Evolutionary conservation across 441 rosid species (phyloP), one percentile per base, ranked within the genome.

Genomic region (Gossypium schwendimanii): DNA sequence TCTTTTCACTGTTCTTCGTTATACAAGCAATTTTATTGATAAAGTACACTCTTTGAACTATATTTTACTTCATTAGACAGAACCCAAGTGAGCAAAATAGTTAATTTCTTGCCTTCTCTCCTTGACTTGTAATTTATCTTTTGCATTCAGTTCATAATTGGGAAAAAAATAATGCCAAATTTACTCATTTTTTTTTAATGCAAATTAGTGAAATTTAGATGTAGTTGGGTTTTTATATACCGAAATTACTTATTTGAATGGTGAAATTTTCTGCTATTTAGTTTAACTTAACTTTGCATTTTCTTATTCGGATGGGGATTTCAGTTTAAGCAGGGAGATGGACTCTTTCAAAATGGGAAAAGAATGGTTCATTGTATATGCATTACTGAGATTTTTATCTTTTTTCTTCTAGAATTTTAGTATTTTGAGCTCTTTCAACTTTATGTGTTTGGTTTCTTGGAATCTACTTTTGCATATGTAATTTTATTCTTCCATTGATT

Each of bases 211-310:
- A 33, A 41, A 26, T 70, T 14, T 49, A 11, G 36, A 5, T 24
- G 45, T 74, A 15, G 4, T 70, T 70, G 33, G 44, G 59, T 18
- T 54, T 21, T 44, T 3, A 10, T 44, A 9, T 11, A 21, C 53
- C 44, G 45, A 64, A 21, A 73, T 31, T 62, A 55, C 39, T 54
- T 4, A 61, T 14, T 28, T 62, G 61, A 18, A 4, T 53, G 4
- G 66, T 63, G 65, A 66, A 52, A 23, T 47, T 74, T 41, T 50
- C 62, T 45, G 24, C 57, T 63, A 36, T 18, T 45, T 39, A 2
- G 36, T 63, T 36, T 21, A 71, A 7, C 41, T 28, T 60, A 26
- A 33, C 52, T 12, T 50, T 53, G 21, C 31, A 3, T 26, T 49
- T 33, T 65, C 39, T 63, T 12, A 73, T 68, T 70, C 55, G 6